phyloP scores from a whole-genome alignment of 345 rosid species.

The Mercurialis annua region DNA sequence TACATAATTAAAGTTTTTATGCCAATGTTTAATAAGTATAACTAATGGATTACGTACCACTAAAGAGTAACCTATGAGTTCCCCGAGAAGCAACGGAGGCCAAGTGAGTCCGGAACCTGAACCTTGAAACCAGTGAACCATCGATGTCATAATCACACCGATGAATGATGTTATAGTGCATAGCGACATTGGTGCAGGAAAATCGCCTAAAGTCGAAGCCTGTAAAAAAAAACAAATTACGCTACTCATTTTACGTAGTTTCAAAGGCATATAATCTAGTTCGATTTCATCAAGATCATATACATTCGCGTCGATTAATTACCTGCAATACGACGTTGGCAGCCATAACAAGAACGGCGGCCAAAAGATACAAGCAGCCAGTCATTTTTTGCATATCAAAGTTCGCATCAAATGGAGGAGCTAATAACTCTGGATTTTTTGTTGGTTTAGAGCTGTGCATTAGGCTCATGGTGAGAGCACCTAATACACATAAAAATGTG shows the following conservation, averaged over 20 bases:
- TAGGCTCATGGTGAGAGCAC: constrained; percentile 75
- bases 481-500: constrained; percentile 68
- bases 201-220: constrained; percentile 66
- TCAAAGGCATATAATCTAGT: too few relatives aligned
- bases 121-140: constrained; percentile 43
- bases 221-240: constrained; percentile 9
- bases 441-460: constrained; percentile 55
- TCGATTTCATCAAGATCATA: too few relatives aligned
- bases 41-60: constrained; percentile 37
- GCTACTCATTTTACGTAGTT: too few relatives aligned
- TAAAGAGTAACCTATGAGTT: constrained; percentile 46
- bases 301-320: too few relatives aligned
- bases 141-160: constrained; percentile 58
- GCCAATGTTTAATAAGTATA: not conserved
- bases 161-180: constrained; percentile 68
- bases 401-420: not conserved
- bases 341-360: constrained; percentile 62
- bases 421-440: constrained; percentile 11
- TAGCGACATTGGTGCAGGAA: constrained; percentile 88
- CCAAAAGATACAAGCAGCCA: constrained; percentile 73
- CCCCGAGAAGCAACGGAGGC: constrained; percentile 35
- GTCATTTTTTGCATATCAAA: constrained; percentile 58
- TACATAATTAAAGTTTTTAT: too few relatives aligned
- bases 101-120: constrained; percentile 31
- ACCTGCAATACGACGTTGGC: constrained; percentile 77